Percentiles rank a stretch among this genome's conserved stretches.
Evolutionary conservation across 2,329 filamentous ascomycete species (phyloP).

Genomic region (Aspergillus pseudoterreus): DNA sequence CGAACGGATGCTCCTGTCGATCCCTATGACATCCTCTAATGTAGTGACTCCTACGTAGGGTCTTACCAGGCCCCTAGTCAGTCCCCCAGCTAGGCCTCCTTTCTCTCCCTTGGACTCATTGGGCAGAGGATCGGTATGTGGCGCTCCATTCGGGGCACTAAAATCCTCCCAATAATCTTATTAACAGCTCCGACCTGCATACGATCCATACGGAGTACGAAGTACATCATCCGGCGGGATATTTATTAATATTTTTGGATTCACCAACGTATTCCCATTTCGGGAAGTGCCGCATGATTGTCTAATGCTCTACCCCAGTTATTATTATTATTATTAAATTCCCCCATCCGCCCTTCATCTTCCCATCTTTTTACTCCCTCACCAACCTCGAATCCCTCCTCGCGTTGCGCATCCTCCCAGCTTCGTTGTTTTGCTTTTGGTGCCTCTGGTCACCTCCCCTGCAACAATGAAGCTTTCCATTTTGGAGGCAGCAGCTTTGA

Average conservation of each 20-base stretch:
- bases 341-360: not conserved
- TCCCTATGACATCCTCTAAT: no score
- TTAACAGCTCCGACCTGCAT: not conserved
- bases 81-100: not conserved
- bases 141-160: not conserved
- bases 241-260: not conserved
- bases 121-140: not conserved
- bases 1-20: no score
- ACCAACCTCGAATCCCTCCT: not conserved
- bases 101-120: not conserved
- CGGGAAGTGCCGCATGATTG: not conserved
- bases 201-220: not conserved
- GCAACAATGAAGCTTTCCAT: slow-evolving; percentile 34
- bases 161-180: not conserved
- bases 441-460: not conserved
- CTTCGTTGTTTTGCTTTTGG: slow-evolving; percentile 3
- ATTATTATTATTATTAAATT: not conserved
- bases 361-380: not conserved
- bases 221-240: not conserved
- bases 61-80: not conserved
- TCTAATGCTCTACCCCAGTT: not conserved
- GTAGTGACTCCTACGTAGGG: no score
- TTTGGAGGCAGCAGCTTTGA: slow-evolving; percentile 30
- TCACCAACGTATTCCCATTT: not conserved
- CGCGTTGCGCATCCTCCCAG: not conserved